Base-by-base conservation (phyloP, 1,139 yeast species). In the Pichia sp. region DNA sequence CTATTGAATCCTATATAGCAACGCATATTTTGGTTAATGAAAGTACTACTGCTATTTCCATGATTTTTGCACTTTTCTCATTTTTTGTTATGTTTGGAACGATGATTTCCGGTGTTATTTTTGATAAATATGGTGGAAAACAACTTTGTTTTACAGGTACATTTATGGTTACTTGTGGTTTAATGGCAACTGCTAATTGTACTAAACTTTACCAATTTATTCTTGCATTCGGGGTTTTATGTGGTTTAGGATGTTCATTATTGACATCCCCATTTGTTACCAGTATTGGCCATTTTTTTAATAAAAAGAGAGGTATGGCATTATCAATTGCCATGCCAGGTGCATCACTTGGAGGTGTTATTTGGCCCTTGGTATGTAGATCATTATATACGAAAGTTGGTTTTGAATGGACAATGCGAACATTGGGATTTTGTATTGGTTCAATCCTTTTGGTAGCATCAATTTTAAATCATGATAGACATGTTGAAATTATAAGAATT, bases 271-370 rank as follows among this genome's bases (percentile, higher is more conserved):
- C 87, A 0, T 63, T 78, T 49, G 73, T 83, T 34, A 81, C 83
- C 2, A 76, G 74, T 3, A 70, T 81, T 37, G 59, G 62, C 2
- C 87, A 82, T 57, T 83, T 83, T 75, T 83, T 81, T 58, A 66
- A 72, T 51, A 68, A 61, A 49, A 79, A 71, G 52, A 66, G 89
- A 49, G 89, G 83, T 2, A 63, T 75, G 52, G 87, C 86, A 4
- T 61, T 79, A 42, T 80, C 86, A 1, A 61, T 80, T 4, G 83
- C 83, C 0, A 74, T 76, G 57, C 87, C 88, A n/a, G 88, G 88
- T 0, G 66, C 65, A 11, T 73, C 82, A 33, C 62, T 81, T 5
- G 90, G 90, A 25, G 86, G 86, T 43, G 74, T 80, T 32, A 66
- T 79, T 1, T 78, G 81, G 63, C 86, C 88, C 0, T 69, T 80